A percentile compares a stretch with the other conserved stretches of the same genome.
Evolutionary conservation across 2,329 filamentous ascomycete species (phyloP).

Genomic region (Monilinia laxa): DNA sequence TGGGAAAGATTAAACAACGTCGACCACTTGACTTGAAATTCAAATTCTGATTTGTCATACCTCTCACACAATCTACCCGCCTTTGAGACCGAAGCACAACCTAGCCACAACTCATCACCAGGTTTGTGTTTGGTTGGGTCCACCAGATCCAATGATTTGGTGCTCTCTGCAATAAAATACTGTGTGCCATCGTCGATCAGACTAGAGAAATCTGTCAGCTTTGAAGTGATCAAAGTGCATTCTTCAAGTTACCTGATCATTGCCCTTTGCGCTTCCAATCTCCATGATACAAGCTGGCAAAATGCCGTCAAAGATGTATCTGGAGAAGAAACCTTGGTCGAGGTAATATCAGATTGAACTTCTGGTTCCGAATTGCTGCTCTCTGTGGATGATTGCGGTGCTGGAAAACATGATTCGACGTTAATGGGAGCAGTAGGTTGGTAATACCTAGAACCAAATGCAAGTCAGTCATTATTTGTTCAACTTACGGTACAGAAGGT

Average conservation of each 20-base stretch:
- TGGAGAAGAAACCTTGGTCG: constrained; percentile 40
- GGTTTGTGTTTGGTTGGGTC: constrained; percentile 35
- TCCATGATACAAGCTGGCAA: constrained; percentile 51
- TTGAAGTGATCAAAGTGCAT: not conserved
- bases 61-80: constrained; percentile 39
- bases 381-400: not conserved
- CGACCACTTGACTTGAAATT: not conserved
- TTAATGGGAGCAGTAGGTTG: constrained; percentile 31
- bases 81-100: constrained; percentile 37
- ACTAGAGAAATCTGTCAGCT: constrained; percentile 34
- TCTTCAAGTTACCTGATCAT: constrained; percentile 45
- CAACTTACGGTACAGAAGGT: not conserved
- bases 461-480: constrained; percentile 17
- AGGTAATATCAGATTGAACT: constrained; percentile 34
- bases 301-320: constrained; percentile 49
- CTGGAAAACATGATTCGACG: constrained; percentile 17
- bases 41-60: constrained; percentile 26
- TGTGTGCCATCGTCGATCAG: constrained; percentile 49
- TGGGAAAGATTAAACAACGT: constrained; percentile 6
- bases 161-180: constrained; percentile 54
- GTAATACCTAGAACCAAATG: constrained; percentile 35
- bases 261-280: constrained; percentile 48
- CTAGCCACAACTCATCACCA: constrained; percentile 41
- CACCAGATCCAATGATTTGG: constrained; percentile 44
- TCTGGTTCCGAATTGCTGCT: constrained; percentile 24